These are phyloP conservation scores for Ogataea siamensis DNA, from an alignment of 805 yeast genomes.

Conservation along the genomic window DNA sequence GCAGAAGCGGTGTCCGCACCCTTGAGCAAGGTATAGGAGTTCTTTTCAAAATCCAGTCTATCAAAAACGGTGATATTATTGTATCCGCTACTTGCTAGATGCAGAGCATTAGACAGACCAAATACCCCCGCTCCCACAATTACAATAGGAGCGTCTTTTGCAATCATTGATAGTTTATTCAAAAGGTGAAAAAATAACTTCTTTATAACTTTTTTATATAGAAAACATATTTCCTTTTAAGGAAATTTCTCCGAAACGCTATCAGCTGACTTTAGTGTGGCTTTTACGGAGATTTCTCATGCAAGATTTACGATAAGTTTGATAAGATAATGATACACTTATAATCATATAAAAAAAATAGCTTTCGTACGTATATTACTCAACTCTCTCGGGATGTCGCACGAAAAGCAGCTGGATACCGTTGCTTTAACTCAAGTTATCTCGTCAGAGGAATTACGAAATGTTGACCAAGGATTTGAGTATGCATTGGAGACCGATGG, in stretches of 20 bases:
- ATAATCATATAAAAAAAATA: background rate
- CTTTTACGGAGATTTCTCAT: background rate
- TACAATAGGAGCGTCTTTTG: conserved; percentile 30
- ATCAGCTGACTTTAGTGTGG: background rate
- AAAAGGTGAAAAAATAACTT: no score
- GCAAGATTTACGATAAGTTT: no score
- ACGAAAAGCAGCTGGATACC: background rate
- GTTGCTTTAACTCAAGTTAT: conserved; percentile 4
- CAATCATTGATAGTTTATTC: background rate
- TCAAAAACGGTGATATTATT: conserved; percentile 39
- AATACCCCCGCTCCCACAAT: conserved; percentile 57
- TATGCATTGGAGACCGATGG: conserved; percentile 30
- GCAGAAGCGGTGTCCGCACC: conserved; percentile 42
- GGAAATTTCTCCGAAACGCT: background rate
- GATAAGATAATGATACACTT: background rate
- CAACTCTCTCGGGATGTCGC: no score
- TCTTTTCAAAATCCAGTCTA: conserved; percentile 31
- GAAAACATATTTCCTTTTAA: background rate
- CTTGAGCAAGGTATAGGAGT: conserved; percentile 32
- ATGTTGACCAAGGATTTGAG: conserved; percentile 41
- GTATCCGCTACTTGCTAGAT: conserved; percentile 39
- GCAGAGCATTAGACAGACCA: conserved; percentile 50
- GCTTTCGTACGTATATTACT: no score
- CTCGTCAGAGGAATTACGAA: conserved; percentile 18
- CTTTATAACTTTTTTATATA: no score